Percentiles rank a stretch among this genome's conserved stretches.
Evolutionary conservation across 306 rosid genomes (phyloP).

Genomic region (Purshia tridentata): DNA sequence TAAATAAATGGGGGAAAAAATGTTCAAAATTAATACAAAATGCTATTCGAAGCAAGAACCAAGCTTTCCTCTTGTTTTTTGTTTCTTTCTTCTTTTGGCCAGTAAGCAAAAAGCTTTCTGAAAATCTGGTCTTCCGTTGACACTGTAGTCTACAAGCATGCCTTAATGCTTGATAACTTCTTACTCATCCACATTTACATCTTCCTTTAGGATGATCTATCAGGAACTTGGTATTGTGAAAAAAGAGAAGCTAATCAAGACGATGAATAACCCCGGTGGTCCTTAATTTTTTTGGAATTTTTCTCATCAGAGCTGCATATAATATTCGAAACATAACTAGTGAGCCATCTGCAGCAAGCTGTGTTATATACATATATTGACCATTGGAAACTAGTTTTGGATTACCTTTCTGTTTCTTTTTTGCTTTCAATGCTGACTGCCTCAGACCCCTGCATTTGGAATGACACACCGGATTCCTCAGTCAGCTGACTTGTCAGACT

Average conservation of each 20-base stretch:
- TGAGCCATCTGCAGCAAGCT: constrained; percentile 26
- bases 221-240: constrained; percentile 15
- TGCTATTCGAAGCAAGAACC: background rate
- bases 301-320: constrained; percentile 45
- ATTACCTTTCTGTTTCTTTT: constrained; percentile 41
- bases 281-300: constrained; percentile 26
- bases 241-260: constrained; percentile 24
- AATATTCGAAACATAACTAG: constrained; percentile 20
- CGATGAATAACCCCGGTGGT: constrained; percentile 35
- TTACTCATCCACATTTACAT: background rate
- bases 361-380: background rate
- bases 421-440: constrained; percentile 5
- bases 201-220: constrained; percentile 9
- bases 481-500: constrained; percentile 59
- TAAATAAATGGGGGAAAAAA: background rate
- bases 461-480: constrained; percentile 33
- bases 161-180: background rate
- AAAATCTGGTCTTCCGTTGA: background rate
- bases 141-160: background rate
- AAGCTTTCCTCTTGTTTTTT: background rate
- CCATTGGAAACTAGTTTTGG: constrained; percentile 3
- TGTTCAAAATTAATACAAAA: background rate
- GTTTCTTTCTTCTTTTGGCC: background rate
- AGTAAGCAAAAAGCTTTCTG: background rate
- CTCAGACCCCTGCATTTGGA: constrained; percentile 36